Evolutionary conservation across 148 eudicot genomes (phyloP), one percentile per base, ranked within the genome.

Genomic region (Nepenthes mirabilis): DNA sequence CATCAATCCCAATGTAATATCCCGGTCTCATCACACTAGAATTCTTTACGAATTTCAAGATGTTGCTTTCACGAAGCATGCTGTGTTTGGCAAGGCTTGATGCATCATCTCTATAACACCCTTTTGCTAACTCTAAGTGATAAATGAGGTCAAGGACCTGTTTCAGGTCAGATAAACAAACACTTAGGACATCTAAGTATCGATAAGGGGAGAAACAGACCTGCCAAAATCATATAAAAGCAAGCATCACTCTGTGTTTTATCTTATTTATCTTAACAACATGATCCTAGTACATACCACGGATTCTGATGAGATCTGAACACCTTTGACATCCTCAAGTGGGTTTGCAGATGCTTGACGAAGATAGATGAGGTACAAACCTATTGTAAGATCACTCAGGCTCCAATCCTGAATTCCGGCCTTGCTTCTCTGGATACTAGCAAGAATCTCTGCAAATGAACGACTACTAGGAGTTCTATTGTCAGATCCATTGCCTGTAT

Each of bases 1-100:
- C 66, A 74, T 91, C 98, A 54, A 91, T 65, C 51, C 88, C 98
- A 13, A 91, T 83, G 82, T 88, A 88, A 73, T 91, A 91, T 48
- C 94, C 98, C 54, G 98, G 98, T 65, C 88, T 83, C 86, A 91
- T 70, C 58, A 91, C 69, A 57, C 90, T 91, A 0, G 98, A 88
- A 33, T 80, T 68, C 62, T 73, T 91, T 34, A 88, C 68, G 72
- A 88, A 88, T 75, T 88, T 88, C 53, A 83, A 62, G 64, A 91
- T 65, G 61, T 91, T 83, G 76, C 68, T 83, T 72, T 88, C 94
- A 62, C 87, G 82, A 70, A 91, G 94, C 98, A 91, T 91, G 83
- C 85, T 82, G 75, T 83, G 75, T 74, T 66, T 82, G 40, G 96
- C 96, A 55, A 91, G 86, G 68, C 77, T 79, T 10, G 86, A 81